Base-by-base conservation (phyloP, 1,139 yeast genomes). In the Suhomyces choctaworum region DNA sequence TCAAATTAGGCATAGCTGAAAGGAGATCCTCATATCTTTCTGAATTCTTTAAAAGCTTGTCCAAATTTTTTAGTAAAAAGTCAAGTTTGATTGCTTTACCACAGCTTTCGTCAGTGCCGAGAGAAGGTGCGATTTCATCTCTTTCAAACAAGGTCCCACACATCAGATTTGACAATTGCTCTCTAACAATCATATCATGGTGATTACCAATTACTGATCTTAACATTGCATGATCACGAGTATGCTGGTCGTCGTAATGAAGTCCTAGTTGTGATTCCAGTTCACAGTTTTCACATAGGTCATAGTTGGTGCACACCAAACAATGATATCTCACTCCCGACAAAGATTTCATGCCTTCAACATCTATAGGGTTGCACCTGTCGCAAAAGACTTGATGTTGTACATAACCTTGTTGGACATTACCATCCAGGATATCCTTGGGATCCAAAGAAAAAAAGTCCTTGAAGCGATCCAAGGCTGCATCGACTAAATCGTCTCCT, bases 261-360 rank as follows among this genome's bases (percentile, higher is more conserved):
- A n/a, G n/a, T n/a, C 29, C 32, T 13, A 22, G 26, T 21, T 48
- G 58, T 22, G 21, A 25, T 20, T 50, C 49, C 0, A 44, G 35
- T 44, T 74, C 79, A 51, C 87, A 80, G 2, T 46, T 32, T 22
- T 67, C 62, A 50, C 88, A 81, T 39, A 80, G 60, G 47, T 80
- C 85, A 54, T 64, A 80, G 46, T 80, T 73, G 3, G 50, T 41
- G 50, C 88, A 81, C 21, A 70, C 70, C 34, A 70, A 45, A 51
- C 88, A 81, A 37, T 70, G 66, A 57, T 64, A 80, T 44, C 86
- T 66, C 10, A 52, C 46, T 1, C 86, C 86, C 16, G 32, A 48
- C 31, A 80, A 62, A 7, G 62, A 62, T 23, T 54, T 53, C 34
- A 58, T 51, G n/a, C 42, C 43, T 13, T 25, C 24, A n/a, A 8